Evolutionary conservation across 116 monocot species (phyloP), one percentile per base, ranked within the genome.

Genomic region (Thalassia testudinum): DNA sequence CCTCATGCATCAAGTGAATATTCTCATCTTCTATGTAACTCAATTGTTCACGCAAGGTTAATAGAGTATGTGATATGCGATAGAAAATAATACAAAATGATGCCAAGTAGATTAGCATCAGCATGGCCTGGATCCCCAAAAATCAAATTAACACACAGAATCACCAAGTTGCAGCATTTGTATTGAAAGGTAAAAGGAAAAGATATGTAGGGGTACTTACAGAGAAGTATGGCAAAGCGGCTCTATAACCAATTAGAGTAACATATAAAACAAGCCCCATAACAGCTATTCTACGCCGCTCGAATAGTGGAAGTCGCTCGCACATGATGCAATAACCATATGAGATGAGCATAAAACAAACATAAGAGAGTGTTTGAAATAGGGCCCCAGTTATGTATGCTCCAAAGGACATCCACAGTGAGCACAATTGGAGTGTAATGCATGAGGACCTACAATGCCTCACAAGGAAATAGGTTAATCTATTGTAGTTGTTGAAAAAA

Each of bases 391-490:
- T 78, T 50, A 90, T 71, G 66, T 82, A 97, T 21, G 82, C 79
- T 13, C 97, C 97, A 65, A 89, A 97, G 5, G 90, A 85, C 63
- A 97, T 79, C 97, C 97, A 97, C 59, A 97, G 49, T 4, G 97
- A 97, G 51, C 97, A 97, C 42, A 68, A 63, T 63, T 89, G 69
- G 62, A 79, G 62, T 17, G 89, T 72, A 45, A 72, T 60, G 57
- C 97, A 97, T 23, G 95, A 85, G 55, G 85, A 82, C 97, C 97
- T 97, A 70, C 54, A 67, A 43, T 12, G n/a, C n/a, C n/a, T n/a
- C n/a, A n/a, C n/a, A n/a, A n/a, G n/a, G n/a, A n/a, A n/a, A n/a
- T n/a, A n/a, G n/a, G n/a, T n/a, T n/a, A n/a, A n/a, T n/a, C n/a
- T n/a, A n/a, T n/a, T n/a, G n/a, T n/a, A n/a, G n/a, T n/a, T n/a